phyloP scores from a whole-genome alignment of 257 asterid species.

The Lycium ferocissimum region DNA sequence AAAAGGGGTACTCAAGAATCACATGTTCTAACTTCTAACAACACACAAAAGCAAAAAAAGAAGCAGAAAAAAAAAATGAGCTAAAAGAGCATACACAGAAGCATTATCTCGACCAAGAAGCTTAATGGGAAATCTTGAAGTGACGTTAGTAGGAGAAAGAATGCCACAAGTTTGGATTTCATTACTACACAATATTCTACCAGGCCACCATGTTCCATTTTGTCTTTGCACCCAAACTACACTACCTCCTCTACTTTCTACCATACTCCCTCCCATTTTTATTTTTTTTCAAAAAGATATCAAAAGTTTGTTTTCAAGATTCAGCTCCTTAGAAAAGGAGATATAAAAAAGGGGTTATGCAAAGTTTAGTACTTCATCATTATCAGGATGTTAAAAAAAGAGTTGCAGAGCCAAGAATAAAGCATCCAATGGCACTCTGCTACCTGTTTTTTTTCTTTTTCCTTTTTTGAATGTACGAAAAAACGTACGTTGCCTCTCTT shows the following conservation, averaged over 20 bases:
- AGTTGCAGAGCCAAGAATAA: constrained; percentile 14
- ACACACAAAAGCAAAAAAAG: neutral
- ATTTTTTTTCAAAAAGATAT: neutral
- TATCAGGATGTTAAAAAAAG: neutral
- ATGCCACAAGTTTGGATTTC: constrained; percentile 23
- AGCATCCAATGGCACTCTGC: constrained; percentile 57
- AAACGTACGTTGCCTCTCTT: constrained; percentile 32
- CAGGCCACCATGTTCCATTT: constrained; percentile 44
- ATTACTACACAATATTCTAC: constrained; percentile 31
- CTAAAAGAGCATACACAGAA: constrained; percentile 43
- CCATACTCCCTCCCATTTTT: neutral
- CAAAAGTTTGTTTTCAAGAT: constrained; percentile 7
- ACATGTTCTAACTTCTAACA: neutral
- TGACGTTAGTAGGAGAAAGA: constrained; percentile 24
- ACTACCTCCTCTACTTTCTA: constrained; percentile 38
- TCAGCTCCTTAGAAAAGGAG: neutral
- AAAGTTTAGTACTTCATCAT: neutral
- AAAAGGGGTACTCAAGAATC: constrained; percentile 1
- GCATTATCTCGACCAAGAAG: constrained; percentile 42
- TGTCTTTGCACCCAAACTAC: constrained; percentile 45
- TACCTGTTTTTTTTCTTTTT: constrained; percentile 38
- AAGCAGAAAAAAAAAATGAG: neutral
- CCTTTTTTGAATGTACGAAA: constrained; percentile 48
- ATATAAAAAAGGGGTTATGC: neutral
- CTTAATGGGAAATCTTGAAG: constrained; percentile 38